Base-by-base conservation (phyloP, 208 protist genomes). In the Wallacemonas sp. region DNA sequence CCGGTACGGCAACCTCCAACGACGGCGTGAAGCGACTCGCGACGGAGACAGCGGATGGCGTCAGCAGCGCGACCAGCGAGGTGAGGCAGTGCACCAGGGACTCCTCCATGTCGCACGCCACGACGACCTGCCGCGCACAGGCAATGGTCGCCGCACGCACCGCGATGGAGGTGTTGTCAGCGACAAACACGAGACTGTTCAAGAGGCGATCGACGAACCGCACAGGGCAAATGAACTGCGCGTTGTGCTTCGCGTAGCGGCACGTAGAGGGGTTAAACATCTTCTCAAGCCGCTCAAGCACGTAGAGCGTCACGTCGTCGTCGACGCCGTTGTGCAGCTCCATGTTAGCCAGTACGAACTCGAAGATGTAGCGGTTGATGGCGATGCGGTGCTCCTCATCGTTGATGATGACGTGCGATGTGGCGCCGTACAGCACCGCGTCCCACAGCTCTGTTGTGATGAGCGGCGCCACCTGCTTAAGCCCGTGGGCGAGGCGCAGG, bases 301-400 rank as follows among this genome's bases (percentile, higher is more conserved):
- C 37, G 66, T 89, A 79, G 10, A 85, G 27, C 17, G 81, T 74
- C 12, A 71, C 58, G 5, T 79, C 69, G 0, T 68, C 21, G 36
- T 76, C 79, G 61, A 95, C 76, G 1, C 58, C 54, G 19, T 75
- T 69, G 59, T 86, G 72, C 39, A 92, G 52, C 67, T 77, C 65
- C 46, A 73, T 58, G 71, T 91, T 81, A 12, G 73, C 58, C 5
- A 95, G 71, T 10, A 92, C 66, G 48, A 85, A 74, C 60, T 89
- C 79, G 67, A 95, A 91, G 15, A 85, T 68, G 15, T 89, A 74
- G 1, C 89, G 89, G 71, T 95, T 92, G n/a, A 90, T 78, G 53
- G 91, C 72, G 45, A 92, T 71, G 34, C 68, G 65, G 52, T 92
- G 85, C 48, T 76, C 48, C 57, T 78, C 79, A 29, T 85, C 83